These are phyloP conservation scores for Hordeum vulgare DNA, from an alignment of 176 grass and related monocot species.

Conservation along the genomic window DNA sequence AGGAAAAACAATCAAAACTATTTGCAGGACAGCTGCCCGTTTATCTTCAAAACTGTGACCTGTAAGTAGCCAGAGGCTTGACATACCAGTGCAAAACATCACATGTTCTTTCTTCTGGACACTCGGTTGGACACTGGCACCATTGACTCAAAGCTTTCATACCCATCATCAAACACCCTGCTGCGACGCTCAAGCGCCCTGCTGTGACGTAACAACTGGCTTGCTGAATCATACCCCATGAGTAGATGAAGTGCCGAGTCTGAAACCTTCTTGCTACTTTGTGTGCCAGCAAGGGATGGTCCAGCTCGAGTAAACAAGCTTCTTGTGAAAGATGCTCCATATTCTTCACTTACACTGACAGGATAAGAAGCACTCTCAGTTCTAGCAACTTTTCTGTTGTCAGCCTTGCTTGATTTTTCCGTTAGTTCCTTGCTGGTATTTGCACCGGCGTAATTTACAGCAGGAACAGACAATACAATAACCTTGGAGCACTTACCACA, in stretches of 20 bases:
- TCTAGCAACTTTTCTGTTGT: not conserved
- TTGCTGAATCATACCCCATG: slow-evolving; percentile 96
- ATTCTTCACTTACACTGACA: slow-evolving; percentile 27
- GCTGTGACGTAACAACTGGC: slow-evolving; percentile 54
- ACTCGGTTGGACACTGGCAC: slow-evolving; percentile 44
- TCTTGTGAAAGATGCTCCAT: slow-evolving; percentile 41
- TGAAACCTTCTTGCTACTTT: slow-evolving; percentile 31
- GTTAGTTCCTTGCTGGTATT: slow-evolving; percentile 8
- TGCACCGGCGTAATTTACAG: not conserved
- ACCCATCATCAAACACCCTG: slow-evolving; percentile 36
- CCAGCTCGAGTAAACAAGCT: slow-evolving; percentile 38
- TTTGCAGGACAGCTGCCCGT: not conserved
- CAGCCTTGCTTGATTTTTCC: not conserved
- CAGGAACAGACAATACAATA: slow-evolving; percentile 61
- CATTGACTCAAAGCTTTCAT: slow-evolving; percentile 62
- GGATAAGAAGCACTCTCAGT: slow-evolving; percentile 28
- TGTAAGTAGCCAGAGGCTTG: not conserved
- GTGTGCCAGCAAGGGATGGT: slow-evolving; percentile 14
- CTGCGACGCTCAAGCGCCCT: slow-evolving; percentile 34
- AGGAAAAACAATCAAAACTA: slow-evolving; percentile 9
- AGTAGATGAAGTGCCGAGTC: slow-evolving; percentile 64
- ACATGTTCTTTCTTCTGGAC: slow-evolving; percentile 42
- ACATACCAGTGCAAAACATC: slow-evolving; percentile 4
- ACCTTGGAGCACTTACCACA: slow-evolving; percentile 71
- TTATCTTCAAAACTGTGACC: slow-evolving; percentile 9